Conservation (phyloP, 2,329 filamentous ascomycete species). For the Aspergillus phoenicis region DNA sequence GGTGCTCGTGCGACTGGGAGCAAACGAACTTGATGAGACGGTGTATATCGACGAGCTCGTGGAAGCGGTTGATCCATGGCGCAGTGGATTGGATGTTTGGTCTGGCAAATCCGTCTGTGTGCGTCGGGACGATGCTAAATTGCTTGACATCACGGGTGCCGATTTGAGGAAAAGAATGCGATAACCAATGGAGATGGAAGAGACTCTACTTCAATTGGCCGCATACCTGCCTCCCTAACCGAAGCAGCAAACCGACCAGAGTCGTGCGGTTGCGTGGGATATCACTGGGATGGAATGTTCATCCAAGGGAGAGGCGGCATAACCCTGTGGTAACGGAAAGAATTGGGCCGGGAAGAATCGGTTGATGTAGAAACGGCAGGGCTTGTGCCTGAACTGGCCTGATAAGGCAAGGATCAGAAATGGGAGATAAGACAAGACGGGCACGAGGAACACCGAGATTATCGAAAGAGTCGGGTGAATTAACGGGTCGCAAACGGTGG, state of each 20-base stretch:
- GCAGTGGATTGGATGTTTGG: slow-evolving; percentile 50
- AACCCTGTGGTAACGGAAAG: slow-evolving; percentile 22
- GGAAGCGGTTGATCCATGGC: slow-evolving; percentile 59
- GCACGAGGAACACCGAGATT: not conserved
- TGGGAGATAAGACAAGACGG: not conserved
- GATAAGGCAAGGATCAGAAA: not conserved
- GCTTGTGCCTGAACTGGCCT: slow-evolving; percentile 5
- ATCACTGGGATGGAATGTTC: slow-evolving; percentile 23
- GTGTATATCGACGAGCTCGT: slow-evolving; percentile 58
- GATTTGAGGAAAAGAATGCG: slow-evolving; percentile 33
- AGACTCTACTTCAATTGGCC: slow-evolving; percentile 36
- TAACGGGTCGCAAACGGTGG: not conserved
- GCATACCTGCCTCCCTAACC: slow-evolving; percentile 43
- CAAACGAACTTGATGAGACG: slow-evolving; percentile 50
- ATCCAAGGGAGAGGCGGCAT: slow-evolving; percentile 30
- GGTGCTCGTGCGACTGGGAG: slow-evolving; percentile 66
- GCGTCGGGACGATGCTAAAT: slow-evolving; percentile 39
- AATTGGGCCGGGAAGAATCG: slow-evolving; percentile 21
- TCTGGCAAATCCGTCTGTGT: slow-evolving; percentile 44
- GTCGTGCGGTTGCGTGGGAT: slow-evolving; percentile 8
- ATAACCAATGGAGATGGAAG: slow-evolving; percentile 29
- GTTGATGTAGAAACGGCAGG: slow-evolving; percentile 30
- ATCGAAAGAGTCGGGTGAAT: not conserved
- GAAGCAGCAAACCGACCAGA: slow-evolving; percentile 27
- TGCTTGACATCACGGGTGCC: slow-evolving; percentile 44